Evolutionary conservation across 1,284 basidiomycete genomes (phyloP).

Genomic region (Mycena citricolor): DNA sequence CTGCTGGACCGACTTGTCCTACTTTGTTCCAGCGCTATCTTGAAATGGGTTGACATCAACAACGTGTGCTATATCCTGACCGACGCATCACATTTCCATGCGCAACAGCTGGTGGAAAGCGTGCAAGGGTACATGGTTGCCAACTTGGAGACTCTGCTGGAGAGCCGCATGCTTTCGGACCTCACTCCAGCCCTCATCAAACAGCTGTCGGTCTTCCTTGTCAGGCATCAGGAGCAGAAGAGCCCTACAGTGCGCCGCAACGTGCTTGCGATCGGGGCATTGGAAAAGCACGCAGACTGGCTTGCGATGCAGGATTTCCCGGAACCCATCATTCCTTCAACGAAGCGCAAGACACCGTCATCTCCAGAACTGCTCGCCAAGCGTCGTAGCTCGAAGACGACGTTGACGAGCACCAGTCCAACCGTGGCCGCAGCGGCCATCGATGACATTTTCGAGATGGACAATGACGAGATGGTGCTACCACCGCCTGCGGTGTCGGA

Average conservation of each 20-base stretch:
- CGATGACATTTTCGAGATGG: slow-evolving; percentile 67
- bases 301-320: slow-evolving; percentile 83
- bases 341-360: slow-evolving; percentile 40
- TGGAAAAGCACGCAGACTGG: slow-evolving; percentile 76
- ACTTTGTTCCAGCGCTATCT: slow-evolving; percentile 77
- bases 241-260: slow-evolving; percentile 66
- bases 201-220: slow-evolving; percentile 65
- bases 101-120: slow-evolving; percentile 65
- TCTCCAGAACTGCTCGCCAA: slow-evolving; percentile 37
- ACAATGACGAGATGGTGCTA: slow-evolving; percentile 42
- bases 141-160: slow-evolving; percentile 89
- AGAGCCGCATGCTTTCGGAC: slow-evolving; percentile 77
- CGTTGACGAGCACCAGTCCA: too few relatives aligned
- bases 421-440: slow-evolving; percentile 27
- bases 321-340: slow-evolving; percentile 50
- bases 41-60: slow-evolving; percentile 68
- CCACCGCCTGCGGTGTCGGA: not conserved
- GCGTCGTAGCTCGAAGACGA: too few relatives aligned
- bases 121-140: slow-evolving; percentile 82
- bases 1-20: slow-evolving; percentile 84
- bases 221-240: slow-evolving; percentile 64
- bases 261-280: slow-evolving; percentile 53
- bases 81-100: slow-evolving; percentile 83
- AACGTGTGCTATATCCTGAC: slow-evolving; percentile 84
- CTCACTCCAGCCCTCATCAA: slow-evolving; percentile 69